Evolutionary conservation across 306 rosid species (phyloP).

Genomic region (Vigna mungo): DNA sequence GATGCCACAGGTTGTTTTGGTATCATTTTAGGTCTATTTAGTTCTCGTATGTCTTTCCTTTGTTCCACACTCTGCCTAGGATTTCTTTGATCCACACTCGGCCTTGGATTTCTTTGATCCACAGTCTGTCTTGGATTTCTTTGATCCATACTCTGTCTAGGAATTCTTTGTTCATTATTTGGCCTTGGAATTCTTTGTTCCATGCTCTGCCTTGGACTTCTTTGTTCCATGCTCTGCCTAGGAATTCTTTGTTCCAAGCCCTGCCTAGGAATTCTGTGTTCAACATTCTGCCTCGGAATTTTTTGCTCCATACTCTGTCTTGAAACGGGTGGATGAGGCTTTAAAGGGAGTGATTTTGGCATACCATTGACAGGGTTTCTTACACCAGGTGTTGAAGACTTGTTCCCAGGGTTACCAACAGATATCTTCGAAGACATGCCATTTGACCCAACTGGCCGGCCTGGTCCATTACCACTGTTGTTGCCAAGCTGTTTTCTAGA

Average conservation of each 20-base stretch:
- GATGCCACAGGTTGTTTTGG: slow-evolving; percentile 62
- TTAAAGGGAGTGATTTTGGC: slow-evolving; percentile 54
- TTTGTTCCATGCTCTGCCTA: neutral
- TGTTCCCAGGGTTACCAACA: slow-evolving; percentile 51
- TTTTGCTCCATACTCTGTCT: slow-evolving; percentile 50
- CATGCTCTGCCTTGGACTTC: neutral
- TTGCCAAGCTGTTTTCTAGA: slow-evolving; percentile 66
- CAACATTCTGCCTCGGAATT: neutral
- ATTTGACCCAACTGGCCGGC: slow-evolving; percentile 69
- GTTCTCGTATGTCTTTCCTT: slow-evolving; percentile 55
- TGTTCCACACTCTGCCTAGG: slow-evolving; percentile 18
- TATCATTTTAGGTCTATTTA: slow-evolving; percentile 54
- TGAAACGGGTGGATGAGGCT: slow-evolving; percentile 50
- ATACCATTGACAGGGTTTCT: slow-evolving; percentile 50
- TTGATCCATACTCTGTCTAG: neutral
- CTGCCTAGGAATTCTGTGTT: neutral
- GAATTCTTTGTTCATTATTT: neutral
- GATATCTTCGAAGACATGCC: slow-evolving; percentile 54
- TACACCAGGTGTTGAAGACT: slow-evolving; percentile 49
- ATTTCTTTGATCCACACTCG: slow-evolving; percentile 43
- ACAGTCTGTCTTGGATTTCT: neutral
- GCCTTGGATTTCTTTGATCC: neutral
- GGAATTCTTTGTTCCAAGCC: neutral
- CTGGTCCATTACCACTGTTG: slow-evolving; percentile 64
- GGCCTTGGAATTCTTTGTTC: slow-evolving; percentile 41